Conservation (phyloP, 2,329 filamentous ascomycete genomes). For the Aspergillus sp. region DNA sequence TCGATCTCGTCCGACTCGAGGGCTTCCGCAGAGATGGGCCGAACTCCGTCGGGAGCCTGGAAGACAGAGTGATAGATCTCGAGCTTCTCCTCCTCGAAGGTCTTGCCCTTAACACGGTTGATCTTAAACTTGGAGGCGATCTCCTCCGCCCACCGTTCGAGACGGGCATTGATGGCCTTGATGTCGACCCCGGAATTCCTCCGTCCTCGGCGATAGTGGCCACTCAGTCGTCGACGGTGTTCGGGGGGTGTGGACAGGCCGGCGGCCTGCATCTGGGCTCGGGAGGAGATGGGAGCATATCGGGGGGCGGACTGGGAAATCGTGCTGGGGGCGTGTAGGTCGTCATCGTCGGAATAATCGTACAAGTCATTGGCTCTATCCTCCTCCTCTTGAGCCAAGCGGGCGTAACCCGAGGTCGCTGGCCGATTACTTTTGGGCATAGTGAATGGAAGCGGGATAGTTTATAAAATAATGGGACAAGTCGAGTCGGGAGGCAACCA, state of each 20-base stretch:
- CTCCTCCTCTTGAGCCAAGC: slow-evolving; percentile 78
- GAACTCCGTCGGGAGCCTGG: slow-evolving; percentile 83
- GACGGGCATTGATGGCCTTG: slow-evolving; percentile 93
- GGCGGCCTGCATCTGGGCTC: slow-evolving; percentile 54
- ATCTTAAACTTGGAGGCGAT: slow-evolving; percentile 97
- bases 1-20: slow-evolving; percentile 63
- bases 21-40: slow-evolving; percentile 74
- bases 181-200: slow-evolving; percentile 91
- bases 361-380: slow-evolving; percentile 48
- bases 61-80: slow-evolving; percentile 99
- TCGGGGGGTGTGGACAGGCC: slow-evolving; percentile 41
- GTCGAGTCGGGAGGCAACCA: slow-evolving; percentile 14
- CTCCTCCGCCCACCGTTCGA: slow-evolving; percentile 97
- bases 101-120: slow-evolving; percentile 70
- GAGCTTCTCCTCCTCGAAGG: slow-evolving; percentile 76
- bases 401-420: slow-evolving; percentile 79
- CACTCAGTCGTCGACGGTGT: slow-evolving; percentile 50
- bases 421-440: slow-evolving; percentile 68
- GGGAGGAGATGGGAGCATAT: slow-evolving; percentile 60
- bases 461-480: slow-evolving; percentile 8
- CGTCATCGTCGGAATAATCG: slow-evolving; percentile 71
- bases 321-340: slow-evolving; percentile 57
- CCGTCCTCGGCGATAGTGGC: slow-evolving; percentile 55
- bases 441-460: slow-evolving; percentile 35
- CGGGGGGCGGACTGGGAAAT: slow-evolving; percentile 59